These are phyloP conservation scores for Fusarium continuum DNA, from an alignment of 2,329 filamentous ascomycete genomes.

Conservation along the genomic window DNA sequence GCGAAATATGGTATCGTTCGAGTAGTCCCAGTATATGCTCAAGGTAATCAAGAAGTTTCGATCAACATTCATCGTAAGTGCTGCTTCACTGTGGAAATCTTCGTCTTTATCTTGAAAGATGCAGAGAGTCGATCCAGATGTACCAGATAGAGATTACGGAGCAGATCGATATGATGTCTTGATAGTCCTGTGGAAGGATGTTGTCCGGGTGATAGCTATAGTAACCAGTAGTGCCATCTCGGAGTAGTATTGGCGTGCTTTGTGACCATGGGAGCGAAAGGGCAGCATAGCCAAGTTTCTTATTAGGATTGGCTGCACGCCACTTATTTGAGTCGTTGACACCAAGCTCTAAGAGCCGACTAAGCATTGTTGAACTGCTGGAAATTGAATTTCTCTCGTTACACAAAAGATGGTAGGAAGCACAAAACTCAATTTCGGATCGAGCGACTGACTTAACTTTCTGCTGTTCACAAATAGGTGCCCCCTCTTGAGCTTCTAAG, in stretches of 20 bases:
- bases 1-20: too few species aligned
- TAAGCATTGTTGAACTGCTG: background rate
- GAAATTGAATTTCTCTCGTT: background rate
- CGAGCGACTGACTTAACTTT: background rate
- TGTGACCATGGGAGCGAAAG: background rate
- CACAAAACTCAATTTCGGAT: background rate
- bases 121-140: background rate
- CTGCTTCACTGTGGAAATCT: too few species aligned
- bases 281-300: background rate
- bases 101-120: too few species aligned
- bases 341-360: background rate
- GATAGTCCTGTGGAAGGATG: background rate
- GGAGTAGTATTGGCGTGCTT: background rate
- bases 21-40: too few species aligned
- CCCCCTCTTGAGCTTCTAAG: background rate
- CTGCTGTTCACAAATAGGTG: background rate
- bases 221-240: fast-evolving
- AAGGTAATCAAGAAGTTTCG: too few species aligned
- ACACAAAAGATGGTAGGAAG: background rate
- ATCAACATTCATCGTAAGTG: too few species aligned
- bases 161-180: background rate
- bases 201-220: background rate
- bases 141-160: background rate
- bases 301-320: fast-evolving
- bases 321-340: background rate